phyloP scores from a whole-genome alignment of 257 asterid genomes.

The Eustoma russellianum region DNA sequence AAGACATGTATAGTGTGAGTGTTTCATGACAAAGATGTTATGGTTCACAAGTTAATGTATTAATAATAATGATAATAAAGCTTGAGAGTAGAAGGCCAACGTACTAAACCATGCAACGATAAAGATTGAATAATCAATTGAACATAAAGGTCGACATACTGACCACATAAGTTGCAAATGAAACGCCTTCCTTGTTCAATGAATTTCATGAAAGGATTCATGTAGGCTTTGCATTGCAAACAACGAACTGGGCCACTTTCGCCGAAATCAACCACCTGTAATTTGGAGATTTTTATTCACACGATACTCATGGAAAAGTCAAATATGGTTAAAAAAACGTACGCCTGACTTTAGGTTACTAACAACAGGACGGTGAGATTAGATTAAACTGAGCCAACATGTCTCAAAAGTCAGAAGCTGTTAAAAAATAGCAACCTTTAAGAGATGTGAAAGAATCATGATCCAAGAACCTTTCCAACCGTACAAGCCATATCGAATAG shows the following conservation, averaged over 20 bases:
- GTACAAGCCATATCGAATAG: too few species aligned
- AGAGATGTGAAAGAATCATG: too few species aligned
- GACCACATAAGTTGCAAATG: constrained; percentile 95
- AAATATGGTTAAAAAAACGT: not conserved
- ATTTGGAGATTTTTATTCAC: not conserved
- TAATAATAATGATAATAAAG: too few species aligned
- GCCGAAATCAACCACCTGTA: constrained; percentile 93
- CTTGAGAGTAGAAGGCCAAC: not conserved
- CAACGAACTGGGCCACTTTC: constrained; percentile 99
- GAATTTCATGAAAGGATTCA: constrained; percentile 92
- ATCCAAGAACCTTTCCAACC: too few species aligned
- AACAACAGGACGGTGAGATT: not conserved
- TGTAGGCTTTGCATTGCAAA: constrained; percentile 97
- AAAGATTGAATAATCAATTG: not conserved
- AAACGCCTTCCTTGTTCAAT: constrained; percentile 93
- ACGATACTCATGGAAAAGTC: constrained; percentile 2
- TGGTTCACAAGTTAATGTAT: too few species aligned
- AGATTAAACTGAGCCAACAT: too few species aligned
- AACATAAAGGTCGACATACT: constrained; percentile 18
- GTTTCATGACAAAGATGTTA: not conserved
- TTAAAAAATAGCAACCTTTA: too few species aligned
- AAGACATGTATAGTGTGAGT: too few species aligned
- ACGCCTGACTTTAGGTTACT: not conserved
- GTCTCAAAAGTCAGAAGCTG: too few species aligned
- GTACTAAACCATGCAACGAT: not conserved